Percentiles rank a stretch among this genome's conserved stretches.
Conservation (phyloP, 495 filamentous ascomycete species). For the Tuber brumale region DNA sequence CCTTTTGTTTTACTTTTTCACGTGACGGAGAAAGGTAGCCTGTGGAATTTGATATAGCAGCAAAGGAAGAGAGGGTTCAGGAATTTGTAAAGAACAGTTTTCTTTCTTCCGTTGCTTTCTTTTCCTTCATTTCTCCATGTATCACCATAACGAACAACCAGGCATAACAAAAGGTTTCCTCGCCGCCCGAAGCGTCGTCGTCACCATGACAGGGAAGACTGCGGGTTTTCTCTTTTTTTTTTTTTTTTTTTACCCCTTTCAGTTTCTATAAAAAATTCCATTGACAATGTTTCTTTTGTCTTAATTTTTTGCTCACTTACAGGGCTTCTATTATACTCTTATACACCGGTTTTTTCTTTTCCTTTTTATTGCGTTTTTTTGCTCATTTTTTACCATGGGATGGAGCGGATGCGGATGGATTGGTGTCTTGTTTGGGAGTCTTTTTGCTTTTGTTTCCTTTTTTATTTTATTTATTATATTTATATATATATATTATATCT, state of each 20-base stretch:
- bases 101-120: constrained; percentile 6
- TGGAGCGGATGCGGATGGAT: constrained; percentile 25
- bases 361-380: constrained; percentile 19
- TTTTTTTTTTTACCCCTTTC: constrained; percentile 32
- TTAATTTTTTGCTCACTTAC: constrained; percentile 43
- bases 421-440: constrained; percentile 19
- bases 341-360: constrained; percentile 22
- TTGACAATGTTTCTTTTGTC: not conserved
- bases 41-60: not conserved
- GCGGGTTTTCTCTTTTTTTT: not conserved
- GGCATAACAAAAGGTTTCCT: not conserved
- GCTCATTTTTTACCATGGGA: constrained; percentile 39
- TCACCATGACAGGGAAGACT: not conserved
- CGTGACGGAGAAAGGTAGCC: not conserved
- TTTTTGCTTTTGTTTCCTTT: constrained; percentile 16
- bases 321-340: constrained; percentile 31
- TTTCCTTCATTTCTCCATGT: constrained; percentile 18
- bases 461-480: constrained; percentile 7
- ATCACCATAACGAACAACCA: not conserved
- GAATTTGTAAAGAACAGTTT: not conserved
- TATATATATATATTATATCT: constrained; percentile 8
- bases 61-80: not conserved
- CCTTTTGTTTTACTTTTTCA: not conserved
- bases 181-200: not conserved
- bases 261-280: not conserved